These are phyloP conservation scores for Excoecaria cochinchinensis DNA, from an alignment of 345 rosid species.

Conservation along the genomic window DNA sequence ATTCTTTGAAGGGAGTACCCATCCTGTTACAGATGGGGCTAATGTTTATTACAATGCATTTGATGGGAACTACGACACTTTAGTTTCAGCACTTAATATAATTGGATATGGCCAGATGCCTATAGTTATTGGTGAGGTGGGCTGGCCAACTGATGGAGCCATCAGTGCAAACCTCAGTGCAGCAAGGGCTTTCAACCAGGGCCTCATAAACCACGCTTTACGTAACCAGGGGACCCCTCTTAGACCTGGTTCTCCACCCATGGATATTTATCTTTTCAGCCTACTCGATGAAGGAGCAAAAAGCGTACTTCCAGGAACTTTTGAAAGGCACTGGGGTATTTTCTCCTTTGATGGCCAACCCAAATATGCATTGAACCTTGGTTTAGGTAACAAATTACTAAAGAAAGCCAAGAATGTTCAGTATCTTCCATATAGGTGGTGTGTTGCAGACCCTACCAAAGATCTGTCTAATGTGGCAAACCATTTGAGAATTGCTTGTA, in stretches of 20 bases:
- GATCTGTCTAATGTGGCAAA: constrained; percentile 64
- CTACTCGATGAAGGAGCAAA: constrained; percentile 93
- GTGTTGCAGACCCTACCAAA: constrained; percentile 72
- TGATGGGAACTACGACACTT: constrained; percentile 91
- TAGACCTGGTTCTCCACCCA: constrained; percentile 72
- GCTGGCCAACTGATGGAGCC: constrained; percentile 96
- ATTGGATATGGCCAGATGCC: constrained; percentile 90
- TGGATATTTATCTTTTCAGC: constrained; percentile 83
- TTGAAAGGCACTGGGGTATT: constrained; percentile 97
- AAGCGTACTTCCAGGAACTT: constrained; percentile 75
- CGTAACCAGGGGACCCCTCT: constrained; percentile 87
- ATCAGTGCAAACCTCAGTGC: constrained; percentile 78
- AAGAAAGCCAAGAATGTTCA: constrained; percentile 68
- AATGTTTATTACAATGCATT: constrained; percentile 84
- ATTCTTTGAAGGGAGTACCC: constrained; percentile 79
- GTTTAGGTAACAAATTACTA: constrained; percentile 63
- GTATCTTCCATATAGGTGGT: constrained; percentile 93
- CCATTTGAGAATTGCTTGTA: constrained; percentile 77
- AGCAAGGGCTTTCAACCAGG: constrained; percentile 86
- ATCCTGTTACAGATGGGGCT: constrained; percentile 74
- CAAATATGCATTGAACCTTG: constrained; percentile 76
- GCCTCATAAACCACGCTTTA: constrained; percentile 64
- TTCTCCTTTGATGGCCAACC: constrained; percentile 98
- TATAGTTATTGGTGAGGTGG: constrained; percentile 87
- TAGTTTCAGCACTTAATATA: constrained; percentile 79